Percentiles rank a stretch among this genome's conserved stretches.
phyloP scores from a whole-genome alignment of 129 eudicot species.

The Centaurea solstitialis region DNA sequence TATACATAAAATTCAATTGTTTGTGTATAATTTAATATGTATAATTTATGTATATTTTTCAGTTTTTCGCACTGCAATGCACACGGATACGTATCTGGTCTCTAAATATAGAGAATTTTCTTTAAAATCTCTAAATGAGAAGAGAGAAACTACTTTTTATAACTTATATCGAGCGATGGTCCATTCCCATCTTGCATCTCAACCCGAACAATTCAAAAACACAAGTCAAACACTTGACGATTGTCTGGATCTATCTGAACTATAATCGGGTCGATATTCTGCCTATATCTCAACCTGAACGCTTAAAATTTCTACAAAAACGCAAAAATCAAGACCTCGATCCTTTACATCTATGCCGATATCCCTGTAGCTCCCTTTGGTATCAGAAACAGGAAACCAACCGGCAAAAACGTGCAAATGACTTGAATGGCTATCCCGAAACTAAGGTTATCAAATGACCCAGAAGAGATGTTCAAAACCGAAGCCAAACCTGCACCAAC shows the following conservation, averaged over 20 bases:
- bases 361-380: slow-evolving; percentile 98
- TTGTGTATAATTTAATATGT: too few relatives aligned
- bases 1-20: too few relatives aligned
- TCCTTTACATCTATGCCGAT: slow-evolving; percentile 48
- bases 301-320: slow-evolving; percentile 9
- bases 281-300: slow-evolving; percentile 7
- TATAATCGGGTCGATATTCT: neutral
- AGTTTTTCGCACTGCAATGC: too few relatives aligned
- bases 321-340: neutral
- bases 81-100: too few relatives aligned
- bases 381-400: slow-evolving; percentile 72
- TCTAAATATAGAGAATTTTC: too few relatives aligned
- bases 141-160: too few relatives aligned
- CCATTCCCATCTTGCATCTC: neutral
- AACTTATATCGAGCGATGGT: neutral
- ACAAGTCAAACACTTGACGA: neutral
- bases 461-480: slow-evolving; percentile 72
- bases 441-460: slow-evolving; percentile 77
- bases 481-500: slow-evolving; percentile 95
- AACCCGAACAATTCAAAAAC: neutral
- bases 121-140: too few relatives aligned
- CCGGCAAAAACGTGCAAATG: slow-evolving; percentile 75
- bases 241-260: slow-evolving; percentile 14
- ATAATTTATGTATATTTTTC: too few relatives aligned
- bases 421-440: slow-evolving; percentile 66